Evolutionary conservation across 1,284 basidiomycete species (phyloP).

Genomic region (Cronartium quercuum): DNA sequence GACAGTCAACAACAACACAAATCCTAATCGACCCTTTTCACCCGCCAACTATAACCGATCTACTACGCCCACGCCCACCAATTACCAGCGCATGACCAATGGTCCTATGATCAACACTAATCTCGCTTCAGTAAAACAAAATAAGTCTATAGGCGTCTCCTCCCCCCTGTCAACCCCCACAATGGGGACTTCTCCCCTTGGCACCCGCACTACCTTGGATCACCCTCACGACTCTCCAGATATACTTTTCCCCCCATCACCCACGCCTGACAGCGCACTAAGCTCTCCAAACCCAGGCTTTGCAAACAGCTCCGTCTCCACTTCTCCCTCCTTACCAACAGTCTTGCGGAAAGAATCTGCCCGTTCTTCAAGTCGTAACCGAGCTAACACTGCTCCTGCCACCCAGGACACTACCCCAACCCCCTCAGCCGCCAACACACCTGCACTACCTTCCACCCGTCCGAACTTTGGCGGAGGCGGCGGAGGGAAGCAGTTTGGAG

Average conservation of each 20-base stretch:
- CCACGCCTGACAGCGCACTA: not conserved
- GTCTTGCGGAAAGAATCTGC: constrained; percentile 11
- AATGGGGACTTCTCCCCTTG: not conserved
- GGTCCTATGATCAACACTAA: not conserved
- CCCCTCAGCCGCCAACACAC: not conserved
- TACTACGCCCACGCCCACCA: constrained; percentile 15
- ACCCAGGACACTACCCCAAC: not conserved
- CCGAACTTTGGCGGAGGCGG: constrained; percentile 7
- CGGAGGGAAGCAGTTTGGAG: constrained; percentile 22
- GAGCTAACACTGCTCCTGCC: constrained; percentile 18
- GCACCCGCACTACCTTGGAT: not conserved
- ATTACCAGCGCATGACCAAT: not conserved
- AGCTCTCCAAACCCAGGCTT: not conserved
- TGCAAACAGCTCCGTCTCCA: not conserved
- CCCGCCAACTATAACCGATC: constrained; percentile 24
- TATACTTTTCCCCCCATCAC: not conserved
- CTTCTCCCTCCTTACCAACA: constrained; percentile 10
- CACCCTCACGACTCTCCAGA: not conserved
- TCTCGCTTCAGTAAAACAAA: not conserved
- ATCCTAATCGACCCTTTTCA: constrained; percentile 30
- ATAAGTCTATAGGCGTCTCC: not conserved
- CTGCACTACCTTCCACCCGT: constrained; percentile 5
- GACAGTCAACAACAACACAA: not conserved
- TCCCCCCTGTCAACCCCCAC: not conserved
- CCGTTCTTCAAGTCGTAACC: constrained; percentile 1